Conservation (phyloP, 371 early-diverging fungal species). For the Rhizopus microsporus region DNA sequence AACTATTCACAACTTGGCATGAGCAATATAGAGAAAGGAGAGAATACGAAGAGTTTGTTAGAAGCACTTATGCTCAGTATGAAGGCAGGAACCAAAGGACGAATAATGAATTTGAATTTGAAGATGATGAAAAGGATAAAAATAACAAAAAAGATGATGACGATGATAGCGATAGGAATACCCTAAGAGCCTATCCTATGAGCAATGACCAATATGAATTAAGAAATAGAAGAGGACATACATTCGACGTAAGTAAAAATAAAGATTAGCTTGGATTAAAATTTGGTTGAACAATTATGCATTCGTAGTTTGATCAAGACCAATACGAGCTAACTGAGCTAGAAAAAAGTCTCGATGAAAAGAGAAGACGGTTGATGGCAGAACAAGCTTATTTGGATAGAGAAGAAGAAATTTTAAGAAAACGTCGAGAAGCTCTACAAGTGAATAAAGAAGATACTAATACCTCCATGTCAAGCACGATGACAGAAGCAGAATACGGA, state of each 20-base stretch:
- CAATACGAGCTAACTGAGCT: slow-evolving; percentile 30
- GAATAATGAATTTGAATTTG: neutral
- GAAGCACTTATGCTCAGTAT: neutral
- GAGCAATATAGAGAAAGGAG: neutral
- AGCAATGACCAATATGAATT: neutral
- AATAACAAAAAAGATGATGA: neutral
- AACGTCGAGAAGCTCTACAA: slow-evolving; percentile 19
- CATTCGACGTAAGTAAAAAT: too few relatives aligned
- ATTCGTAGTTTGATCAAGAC: slow-evolving; percentile 1
- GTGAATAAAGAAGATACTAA: slow-evolving; percentile 15
- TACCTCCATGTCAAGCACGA: neutral
- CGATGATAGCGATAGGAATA: neutral
- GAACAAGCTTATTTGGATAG: slow-evolving; percentile 29
- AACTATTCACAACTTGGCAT: neutral
- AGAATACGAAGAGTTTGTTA: neutral
- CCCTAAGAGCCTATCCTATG: neutral
- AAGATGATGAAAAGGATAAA: neutral
- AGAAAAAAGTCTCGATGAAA: slow-evolving; percentile 21
- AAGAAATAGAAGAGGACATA: neutral
- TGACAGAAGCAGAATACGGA: neutral
- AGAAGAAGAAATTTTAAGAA: slow-evolving; percentile 24
- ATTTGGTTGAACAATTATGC: neutral
- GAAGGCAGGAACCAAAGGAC: neutral
- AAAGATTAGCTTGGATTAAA: too few relatives aligned
- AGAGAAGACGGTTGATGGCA: slow-evolving; percentile 19